Conservation (phyloP, 371 early-diverging fungal genomes). For the Coemansia sp. region DNA sequence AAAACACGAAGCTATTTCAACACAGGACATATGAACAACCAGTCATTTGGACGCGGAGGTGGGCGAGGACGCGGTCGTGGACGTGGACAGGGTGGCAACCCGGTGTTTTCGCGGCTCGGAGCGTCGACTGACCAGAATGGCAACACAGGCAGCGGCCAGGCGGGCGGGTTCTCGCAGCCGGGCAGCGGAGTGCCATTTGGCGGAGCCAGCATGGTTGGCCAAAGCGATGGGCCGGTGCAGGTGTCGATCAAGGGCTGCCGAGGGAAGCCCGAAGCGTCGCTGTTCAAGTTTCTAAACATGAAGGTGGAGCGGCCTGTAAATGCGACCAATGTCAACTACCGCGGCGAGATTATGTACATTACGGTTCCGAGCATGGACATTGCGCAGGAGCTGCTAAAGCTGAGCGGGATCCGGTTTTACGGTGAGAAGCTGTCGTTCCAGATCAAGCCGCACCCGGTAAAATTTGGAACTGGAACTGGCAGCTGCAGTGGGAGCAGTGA, state of each 20-base stretch:
- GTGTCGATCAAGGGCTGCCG: conserved; percentile 45
- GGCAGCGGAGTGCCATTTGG: conserved; percentile 17
- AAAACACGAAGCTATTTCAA: background rate
- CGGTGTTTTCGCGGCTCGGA: conserved; percentile 33
- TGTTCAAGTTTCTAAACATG: conserved; percentile 32
- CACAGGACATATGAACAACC: background rate
- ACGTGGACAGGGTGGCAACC: conserved; percentile 14
- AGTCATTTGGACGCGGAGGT: conserved; percentile 10
- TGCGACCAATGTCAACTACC: conserved; percentile 25
- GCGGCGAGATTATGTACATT: conserved; percentile 44
- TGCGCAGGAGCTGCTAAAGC: conserved; percentile 39
- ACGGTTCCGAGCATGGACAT: conserved; percentile 26
- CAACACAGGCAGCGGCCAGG: background rate
- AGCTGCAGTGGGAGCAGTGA: conserved; percentile 15
- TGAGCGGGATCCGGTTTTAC: conserved; percentile 46
- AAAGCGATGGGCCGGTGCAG: conserved; percentile 33
- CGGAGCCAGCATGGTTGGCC: conserved; percentile 18
- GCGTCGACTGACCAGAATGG: background rate
- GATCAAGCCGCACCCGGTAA: conserved; percentile 33
- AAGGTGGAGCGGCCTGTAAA: conserved; percentile 29
- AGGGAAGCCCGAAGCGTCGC: conserved; percentile 36
- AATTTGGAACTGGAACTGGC: conserved; percentile 12
- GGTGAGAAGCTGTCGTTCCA: conserved; percentile 41
- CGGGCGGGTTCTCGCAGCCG: background rate
- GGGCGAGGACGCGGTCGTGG: conserved; percentile 36